These are phyloP conservation scores for Suillus placidus DNA, from an alignment of 768 basidiomycete genomes.

Conservation along the genomic window DNA sequence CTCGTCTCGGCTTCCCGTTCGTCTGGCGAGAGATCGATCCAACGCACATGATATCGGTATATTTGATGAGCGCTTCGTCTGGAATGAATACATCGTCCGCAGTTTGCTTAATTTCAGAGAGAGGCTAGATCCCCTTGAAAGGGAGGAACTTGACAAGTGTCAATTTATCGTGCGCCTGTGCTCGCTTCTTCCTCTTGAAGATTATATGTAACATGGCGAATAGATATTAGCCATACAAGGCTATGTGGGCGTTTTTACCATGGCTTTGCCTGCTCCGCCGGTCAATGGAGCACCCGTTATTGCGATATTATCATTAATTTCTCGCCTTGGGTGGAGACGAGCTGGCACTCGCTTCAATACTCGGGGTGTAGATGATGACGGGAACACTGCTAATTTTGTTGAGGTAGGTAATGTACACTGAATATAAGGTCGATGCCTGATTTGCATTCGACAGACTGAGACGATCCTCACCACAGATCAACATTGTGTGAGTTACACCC, in stretches of 20 bases:
- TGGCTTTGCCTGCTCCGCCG: conserved; percentile 77
- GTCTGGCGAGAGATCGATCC: conserved; percentile 56
- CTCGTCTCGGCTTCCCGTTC: conserved; percentile 75
- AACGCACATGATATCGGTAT: conserved; percentile 50
- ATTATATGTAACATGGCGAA: conserved; percentile 13
- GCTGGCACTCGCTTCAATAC: conserved; percentile 98
- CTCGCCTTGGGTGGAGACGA: conserved; percentile 89
- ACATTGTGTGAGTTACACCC: conserved; percentile 88
- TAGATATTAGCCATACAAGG: conserved; percentile 94
- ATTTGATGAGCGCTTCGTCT: conserved; percentile 89
- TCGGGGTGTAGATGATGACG: conserved; percentile 93
- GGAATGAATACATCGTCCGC: conserved; percentile 91
- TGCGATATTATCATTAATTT: conserved; percentile 80
- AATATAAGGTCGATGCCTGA: conserved; percentile 17
- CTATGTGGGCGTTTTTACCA: conserved; percentile 80
- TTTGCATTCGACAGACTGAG: conserved; percentile 65
- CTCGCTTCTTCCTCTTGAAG: conserved; percentile 14
- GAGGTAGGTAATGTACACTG: conserved; percentile 56
- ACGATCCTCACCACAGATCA: conserved; percentile 85
- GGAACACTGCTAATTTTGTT: conserved; percentile 94
- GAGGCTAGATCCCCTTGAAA: conserved; percentile 67
- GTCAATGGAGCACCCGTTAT: conserved; percentile 71
- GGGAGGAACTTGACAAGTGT: conserved; percentile 76
- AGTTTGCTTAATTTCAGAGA: conserved; percentile 89
- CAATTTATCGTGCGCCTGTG: conserved; percentile 74